Evolutionary conservation across 2,329 filamentous ascomycete species (phyloP).

Genomic region (Pezicula carpinea): DNA sequence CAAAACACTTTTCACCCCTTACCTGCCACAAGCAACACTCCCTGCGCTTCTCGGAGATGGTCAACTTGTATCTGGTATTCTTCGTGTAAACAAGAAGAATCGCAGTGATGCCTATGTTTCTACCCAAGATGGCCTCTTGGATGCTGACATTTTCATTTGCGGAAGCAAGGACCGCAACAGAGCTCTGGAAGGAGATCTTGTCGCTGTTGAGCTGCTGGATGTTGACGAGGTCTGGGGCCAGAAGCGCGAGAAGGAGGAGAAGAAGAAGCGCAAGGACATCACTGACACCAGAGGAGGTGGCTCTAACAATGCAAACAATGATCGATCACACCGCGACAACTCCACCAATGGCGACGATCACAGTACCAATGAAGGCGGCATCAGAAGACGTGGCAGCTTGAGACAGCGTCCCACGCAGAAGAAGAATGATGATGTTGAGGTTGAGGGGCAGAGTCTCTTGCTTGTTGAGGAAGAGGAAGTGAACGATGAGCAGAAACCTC

Average conservation of each 20-base stretch:
- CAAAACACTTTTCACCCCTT: conserved; percentile 97
- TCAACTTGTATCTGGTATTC: conserved; percentile 90
- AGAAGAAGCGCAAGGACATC: conserved; percentile 99
- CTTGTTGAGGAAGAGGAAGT: conserved; percentile 98
- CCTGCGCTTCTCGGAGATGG: conserved; percentile 87
- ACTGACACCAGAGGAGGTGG: conserved; percentile 81
- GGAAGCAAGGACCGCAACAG: conserved; percentile 98
- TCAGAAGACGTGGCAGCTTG: conserved; percentile 89
- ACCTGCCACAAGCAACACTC: conserved; percentile 88
- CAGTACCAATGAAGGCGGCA: conserved; percentile 68
- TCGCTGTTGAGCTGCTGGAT: conserved; percentile 92
- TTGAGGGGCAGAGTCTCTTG: conserved; percentile 93
- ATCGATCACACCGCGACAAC: conserved; percentile 46
- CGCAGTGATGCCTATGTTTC: conserved; percentile 97
- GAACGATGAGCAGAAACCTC: conserved; percentile 94
- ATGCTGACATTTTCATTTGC: conserved; percentile 99
- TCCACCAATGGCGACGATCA: conserved; percentile 59
- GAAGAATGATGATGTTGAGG: conserved; percentile 99
- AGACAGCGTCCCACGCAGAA: conserved; percentile 97
- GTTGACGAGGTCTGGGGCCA: conserved; percentile 98
- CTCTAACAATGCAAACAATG: conserved; percentile 68
- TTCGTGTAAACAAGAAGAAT: conserved; percentile 99
- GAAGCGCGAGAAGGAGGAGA: conserved; percentile 99
- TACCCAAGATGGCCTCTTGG: conserved; percentile 78
- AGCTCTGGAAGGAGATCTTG: conserved; percentile 90